Evolutionary conservation across 257 asterid genomes (phyloP).

Genomic region (Solanum pinnatisectum): DNA sequence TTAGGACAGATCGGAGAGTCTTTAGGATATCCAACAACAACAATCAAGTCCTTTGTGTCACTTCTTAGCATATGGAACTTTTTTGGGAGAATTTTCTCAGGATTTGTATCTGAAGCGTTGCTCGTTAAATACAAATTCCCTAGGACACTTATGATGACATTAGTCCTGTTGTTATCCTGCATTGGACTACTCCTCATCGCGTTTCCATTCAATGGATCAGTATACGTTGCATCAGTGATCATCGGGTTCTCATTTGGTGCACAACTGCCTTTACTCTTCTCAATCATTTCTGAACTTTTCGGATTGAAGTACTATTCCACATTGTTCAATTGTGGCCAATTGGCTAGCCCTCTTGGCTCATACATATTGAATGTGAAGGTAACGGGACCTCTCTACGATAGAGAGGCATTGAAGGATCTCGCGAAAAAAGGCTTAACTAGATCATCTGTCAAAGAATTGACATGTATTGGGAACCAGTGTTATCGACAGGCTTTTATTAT

Average conservation of each 20-base stretch:
- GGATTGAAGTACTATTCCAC: conserved; percentile 66
- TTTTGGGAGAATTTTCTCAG: conserved; percentile 67
- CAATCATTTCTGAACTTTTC: conserved; percentile 62
- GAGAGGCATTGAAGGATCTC: conserved; percentile 47
- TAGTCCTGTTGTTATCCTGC: conserved; percentile 51
- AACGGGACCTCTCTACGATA: conserved; percentile 56
- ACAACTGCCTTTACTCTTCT: conserved; percentile 46
- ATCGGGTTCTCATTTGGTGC: conserved; percentile 83
- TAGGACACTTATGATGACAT: conserved; percentile 59
- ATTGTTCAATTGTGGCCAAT: conserved; percentile 68
- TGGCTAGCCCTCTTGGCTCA: conserved; percentile 72
- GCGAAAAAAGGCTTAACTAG: conserved; percentile 44
- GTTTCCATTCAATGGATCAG: conserved; percentile 55
- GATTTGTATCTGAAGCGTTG: conserved; percentile 54
- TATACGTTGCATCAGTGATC: conserved; percentile 49
- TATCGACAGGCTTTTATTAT: conserved; percentile 44
- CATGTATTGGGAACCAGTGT: conserved; percentile 46
- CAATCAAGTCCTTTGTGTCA: conserved; percentile 51
- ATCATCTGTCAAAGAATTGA: conserved; percentile 40
- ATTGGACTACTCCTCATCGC: conserved; percentile 57
- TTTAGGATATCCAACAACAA: conserved; percentile 58
- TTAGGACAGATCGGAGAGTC: conserved; percentile 74
- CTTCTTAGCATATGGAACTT: conserved; percentile 75
- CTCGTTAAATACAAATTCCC: conserved; percentile 54
- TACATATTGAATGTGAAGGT: conserved; percentile 56